Conservation (phyloP, 805 yeast genomes). For the Zygoascus flipseniorum region DNA sequence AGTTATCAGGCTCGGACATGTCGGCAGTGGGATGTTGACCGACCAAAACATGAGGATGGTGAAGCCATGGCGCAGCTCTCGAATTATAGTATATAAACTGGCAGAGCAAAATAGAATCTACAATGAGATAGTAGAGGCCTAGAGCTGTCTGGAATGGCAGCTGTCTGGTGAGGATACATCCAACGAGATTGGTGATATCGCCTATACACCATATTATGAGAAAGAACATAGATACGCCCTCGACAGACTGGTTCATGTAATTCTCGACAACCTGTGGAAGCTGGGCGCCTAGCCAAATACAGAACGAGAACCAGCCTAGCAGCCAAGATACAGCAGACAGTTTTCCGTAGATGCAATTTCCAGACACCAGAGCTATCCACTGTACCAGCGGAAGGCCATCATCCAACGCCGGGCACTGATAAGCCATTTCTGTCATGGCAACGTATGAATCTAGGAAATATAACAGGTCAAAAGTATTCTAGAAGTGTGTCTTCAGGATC, state of each 20-base stretch:
- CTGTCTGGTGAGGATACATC: slow-evolving; percentile 71
- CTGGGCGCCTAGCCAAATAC: slow-evolving; percentile 68
- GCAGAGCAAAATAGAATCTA: slow-evolving; percentile 56
- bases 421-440: background rate
- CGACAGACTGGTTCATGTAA: slow-evolving; percentile 51
- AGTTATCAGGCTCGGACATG: background rate
- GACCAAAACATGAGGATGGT: background rate
- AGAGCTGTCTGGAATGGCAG: slow-evolving; percentile 70
- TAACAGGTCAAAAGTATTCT: background rate
- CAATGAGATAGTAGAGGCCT: slow-evolving; percentile 63
- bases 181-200: slow-evolving; percentile 49
- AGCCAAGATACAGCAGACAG: slow-evolving; percentile 20
- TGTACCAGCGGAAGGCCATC: slow-evolving; percentile 15
- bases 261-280: slow-evolving; percentile 60
- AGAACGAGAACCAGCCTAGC: slow-evolving; percentile 19
- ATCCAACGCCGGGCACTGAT: slow-evolving; percentile 23
- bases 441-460: background rate
- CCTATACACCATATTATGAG: slow-evolving; percentile 59
- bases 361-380: slow-evolving; percentile 20
- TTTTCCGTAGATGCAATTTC: slow-evolving; percentile 23
- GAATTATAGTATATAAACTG: slow-evolving; percentile 61
- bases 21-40: background rate
- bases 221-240: slow-evolving; percentile 56
- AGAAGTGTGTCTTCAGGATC: background rate
- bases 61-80: background rate